These are phyloP conservation scores for Volvox carteri DNA, from an alignment of 163 green algal species.

Conservation along the genomic window DNA sequence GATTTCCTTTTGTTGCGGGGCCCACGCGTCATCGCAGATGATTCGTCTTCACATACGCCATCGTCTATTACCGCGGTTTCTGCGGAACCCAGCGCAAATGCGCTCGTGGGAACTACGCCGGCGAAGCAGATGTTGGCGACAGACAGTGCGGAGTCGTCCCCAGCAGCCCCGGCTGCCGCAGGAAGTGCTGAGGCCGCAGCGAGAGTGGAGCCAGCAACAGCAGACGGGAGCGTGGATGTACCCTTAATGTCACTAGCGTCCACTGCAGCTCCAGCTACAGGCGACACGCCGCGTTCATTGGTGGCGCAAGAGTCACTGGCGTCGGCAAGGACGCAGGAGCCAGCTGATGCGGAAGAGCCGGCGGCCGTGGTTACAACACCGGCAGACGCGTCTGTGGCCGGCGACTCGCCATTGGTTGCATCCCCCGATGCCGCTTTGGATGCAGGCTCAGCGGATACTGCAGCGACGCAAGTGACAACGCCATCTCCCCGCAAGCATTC, in stretches of 20 bases:
- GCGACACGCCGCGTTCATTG: conserved; percentile 4
- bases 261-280: not conserved
- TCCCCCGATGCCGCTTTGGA: not conserved
- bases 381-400: not conserved
- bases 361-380: not conserved
- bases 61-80: not conserved
- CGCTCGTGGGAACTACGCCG: conserved; percentile 1
- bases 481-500: not conserved
- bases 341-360: not conserved
- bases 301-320: not conserved
- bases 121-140: not conserved
- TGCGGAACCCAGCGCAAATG: conserved; percentile 1
- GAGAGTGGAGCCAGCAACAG: not conserved
- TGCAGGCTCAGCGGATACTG: not conserved
- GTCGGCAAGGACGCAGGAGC: not conserved
- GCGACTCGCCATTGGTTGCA: not conserved
- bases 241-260: not conserved
- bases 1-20: too few relatives aligned
- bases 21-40: not conserved
- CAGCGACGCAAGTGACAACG: not conserved
- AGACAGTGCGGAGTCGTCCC: not conserved
- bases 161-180: not conserved
- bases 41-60: not conserved
- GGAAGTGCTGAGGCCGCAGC: not conserved
- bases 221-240: not conserved